Base-by-base conservation (phyloP, 768 basidiomycete genomes). In the Lactarius sanguifluus region DNA sequence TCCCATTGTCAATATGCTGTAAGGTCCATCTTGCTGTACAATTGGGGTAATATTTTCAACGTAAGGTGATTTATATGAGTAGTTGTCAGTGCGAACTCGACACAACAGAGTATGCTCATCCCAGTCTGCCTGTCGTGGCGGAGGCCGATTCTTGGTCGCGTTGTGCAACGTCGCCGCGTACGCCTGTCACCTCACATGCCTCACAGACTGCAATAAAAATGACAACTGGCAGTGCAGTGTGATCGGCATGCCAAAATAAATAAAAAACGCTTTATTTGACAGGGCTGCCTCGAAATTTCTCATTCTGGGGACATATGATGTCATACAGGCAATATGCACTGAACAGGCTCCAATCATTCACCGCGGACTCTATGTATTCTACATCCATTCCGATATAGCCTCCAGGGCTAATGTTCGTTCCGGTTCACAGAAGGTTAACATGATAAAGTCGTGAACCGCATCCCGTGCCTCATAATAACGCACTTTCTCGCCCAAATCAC, bases 401-500 rank as follows among this genome's bases (percentile, higher is more conserved):
- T 41, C 34, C 65, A 73, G 50, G 15, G 71, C 68, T 25, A 73
- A 55, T 7, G 71, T 69, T 18, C 72, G 64, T 70, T 76, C 75
- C 15, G 74, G 74, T 59, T 74, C 75, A 54, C 58, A 64, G 60
- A 68, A 71, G 2, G 57, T 52, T 23, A 75, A 66, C 10, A 65
- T 45, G 9, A 74, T 50, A 50, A 72, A 73, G 56, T 75, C 74
- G 62, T 77, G 76, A 65, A 77, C 62, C 18, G 69, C 74, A 61
- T 75, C 76, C 67, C 67, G 59, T 23, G 62, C 65, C 72, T 76
- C 72, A 73, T 72, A 69, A 70, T 76, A 76, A 38, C 45, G 64
- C 54, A 73, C 62, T 58, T 72, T 69, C 64, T 71, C 65, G 52
- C 75, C 77, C 70, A 80, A 68, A 65, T 80, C 79, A 70, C 70